Percentiles rank a stretch among this genome's conserved stretches.
Evolutionary conservation across 2,329 filamentous ascomycete genomes (phyloP).

Genomic region (Akanthomyces muscarius): DNA sequence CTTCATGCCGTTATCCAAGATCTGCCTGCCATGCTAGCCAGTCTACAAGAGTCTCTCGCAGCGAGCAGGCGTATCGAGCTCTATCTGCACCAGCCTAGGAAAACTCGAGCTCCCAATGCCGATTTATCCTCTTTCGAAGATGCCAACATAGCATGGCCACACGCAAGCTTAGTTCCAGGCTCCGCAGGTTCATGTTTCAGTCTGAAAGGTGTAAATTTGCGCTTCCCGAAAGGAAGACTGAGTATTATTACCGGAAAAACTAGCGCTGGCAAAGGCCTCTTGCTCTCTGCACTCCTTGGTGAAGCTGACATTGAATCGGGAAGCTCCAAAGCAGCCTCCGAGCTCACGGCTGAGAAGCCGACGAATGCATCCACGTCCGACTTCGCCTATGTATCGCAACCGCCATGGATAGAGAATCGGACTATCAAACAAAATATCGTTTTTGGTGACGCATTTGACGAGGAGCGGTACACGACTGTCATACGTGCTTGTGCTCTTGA

Average conservation of each 20-base stretch:
- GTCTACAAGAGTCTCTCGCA: constrained; percentile 12
- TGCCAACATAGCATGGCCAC: constrained; percentile 11
- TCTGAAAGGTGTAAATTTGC: constrained; percentile 54
- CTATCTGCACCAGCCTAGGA: constrained; percentile 7
- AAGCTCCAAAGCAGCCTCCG: not conserved
- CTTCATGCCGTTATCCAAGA: constrained; percentile 13
- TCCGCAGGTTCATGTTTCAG: constrained; percentile 50
- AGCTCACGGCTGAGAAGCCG: constrained; percentile 38
- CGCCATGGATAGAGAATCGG: constrained; percentile 74
- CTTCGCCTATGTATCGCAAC: constrained; percentile 66
- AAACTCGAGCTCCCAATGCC: not conserved
- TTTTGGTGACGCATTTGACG: constrained; percentile 62
- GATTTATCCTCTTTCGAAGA: not conserved
- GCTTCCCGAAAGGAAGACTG: constrained; percentile 59
- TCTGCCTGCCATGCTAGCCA: constrained; percentile 9
- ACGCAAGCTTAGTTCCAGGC: constrained; percentile 20
- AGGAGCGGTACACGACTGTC: constrained; percentile 60
- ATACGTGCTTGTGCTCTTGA: constrained; percentile 62
- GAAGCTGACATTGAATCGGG: constrained; percentile 62
- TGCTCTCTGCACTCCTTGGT: constrained; percentile 64
- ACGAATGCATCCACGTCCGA: constrained; percentile 59
- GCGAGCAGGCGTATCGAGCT: constrained; percentile 13
- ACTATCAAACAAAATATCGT: constrained; percentile 67
- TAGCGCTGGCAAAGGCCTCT: constrained; percentile 65
- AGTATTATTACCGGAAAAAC: constrained; percentile 67